Percentiles rank a stretch among this genome's conserved stretches.
Conservation (phyloP, 495 filamentous ascomycete genomes). For the Geoglossum glabrum region DNA sequence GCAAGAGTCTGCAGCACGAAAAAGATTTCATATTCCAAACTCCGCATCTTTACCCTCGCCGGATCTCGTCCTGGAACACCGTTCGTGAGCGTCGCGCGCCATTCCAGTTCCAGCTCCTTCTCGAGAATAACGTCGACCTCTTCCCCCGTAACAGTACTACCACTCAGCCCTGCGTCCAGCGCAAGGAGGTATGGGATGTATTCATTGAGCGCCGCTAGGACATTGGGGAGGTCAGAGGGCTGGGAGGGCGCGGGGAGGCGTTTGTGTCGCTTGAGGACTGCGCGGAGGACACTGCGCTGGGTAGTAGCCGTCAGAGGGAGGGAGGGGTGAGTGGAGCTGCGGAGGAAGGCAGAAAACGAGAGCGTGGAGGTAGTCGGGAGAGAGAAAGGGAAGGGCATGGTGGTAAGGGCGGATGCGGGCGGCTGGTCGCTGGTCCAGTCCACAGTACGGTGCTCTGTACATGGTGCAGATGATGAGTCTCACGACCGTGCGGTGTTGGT, state of each 20-base stretch:
- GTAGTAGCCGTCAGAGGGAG: constrained; percentile 59
- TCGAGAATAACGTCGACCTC: constrained; percentile 40
- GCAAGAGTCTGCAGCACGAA: constrained; percentile 61
- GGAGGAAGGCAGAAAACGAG: constrained; percentile 51
- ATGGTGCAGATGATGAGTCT: background rate
- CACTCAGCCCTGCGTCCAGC: constrained; percentile 46
- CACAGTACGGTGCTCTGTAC: too few relatives aligned
- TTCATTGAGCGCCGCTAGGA: constrained; percentile 44
- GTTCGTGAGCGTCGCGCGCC: constrained; percentile 52
- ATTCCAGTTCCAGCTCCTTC: constrained; percentile 44
- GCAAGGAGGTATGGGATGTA: constrained; percentile 68
- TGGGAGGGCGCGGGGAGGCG: constrained; percentile 49
- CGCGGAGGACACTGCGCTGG: constrained; percentile 53
- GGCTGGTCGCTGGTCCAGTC: too few relatives aligned
- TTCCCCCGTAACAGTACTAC: constrained; percentile 11
- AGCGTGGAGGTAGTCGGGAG: constrained; percentile 72
- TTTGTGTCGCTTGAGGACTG: constrained; percentile 64
- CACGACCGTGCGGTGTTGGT: too few relatives aligned
- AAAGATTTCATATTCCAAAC: constrained; percentile 64
- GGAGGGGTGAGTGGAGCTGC: constrained; percentile 52
- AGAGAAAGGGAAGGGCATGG: constrained; percentile 69
- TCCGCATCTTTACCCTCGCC: constrained; percentile 42
- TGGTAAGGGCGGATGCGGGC: too few relatives aligned
- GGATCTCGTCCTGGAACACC: constrained; percentile 34
- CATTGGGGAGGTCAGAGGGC: constrained; percentile 37